phyloP scores from a whole-genome alignment of 2,329 filamentous ascomycete genomes.

The Fusarium pininemorale region DNA sequence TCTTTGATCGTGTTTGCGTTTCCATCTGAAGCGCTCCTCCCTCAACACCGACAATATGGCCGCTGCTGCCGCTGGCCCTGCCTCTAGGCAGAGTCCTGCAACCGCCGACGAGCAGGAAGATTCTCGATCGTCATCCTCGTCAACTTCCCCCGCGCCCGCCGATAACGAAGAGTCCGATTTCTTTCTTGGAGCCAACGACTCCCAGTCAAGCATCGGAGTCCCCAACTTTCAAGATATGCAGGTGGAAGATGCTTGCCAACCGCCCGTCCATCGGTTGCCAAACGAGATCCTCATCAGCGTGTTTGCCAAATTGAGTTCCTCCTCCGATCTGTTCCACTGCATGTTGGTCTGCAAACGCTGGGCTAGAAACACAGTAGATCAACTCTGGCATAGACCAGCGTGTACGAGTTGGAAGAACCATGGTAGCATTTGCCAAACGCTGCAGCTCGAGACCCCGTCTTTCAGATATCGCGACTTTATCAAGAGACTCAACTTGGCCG shows the following conservation, averaged over 20 bases:
- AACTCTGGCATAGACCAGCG: constrained; percentile 92
- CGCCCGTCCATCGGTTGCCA: constrained; percentile 86
- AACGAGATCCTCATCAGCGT: constrained; percentile 95
- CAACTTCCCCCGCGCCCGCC: constrained; percentile 77
- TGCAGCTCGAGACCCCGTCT: constrained; percentile 76
- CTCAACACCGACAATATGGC: constrained; percentile 33
- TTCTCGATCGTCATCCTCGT: constrained; percentile 72
- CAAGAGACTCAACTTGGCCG: constrained; percentile 89
- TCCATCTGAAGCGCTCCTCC: constrained; percentile 17
- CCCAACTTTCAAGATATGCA: constrained; percentile 80
- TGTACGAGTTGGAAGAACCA: constrained; percentile 90
- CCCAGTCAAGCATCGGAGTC: constrained; percentile 87
- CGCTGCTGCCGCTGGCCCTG: constrained; percentile 29
- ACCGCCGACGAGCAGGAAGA: constrained; percentile 56
- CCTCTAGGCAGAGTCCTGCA: constrained; percentile 32
- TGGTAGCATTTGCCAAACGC: constrained; percentile 80
- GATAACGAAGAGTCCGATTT: constrained; percentile 95
- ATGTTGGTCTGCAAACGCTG: constrained; percentile 96
- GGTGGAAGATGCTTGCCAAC: constrained; percentile 72
- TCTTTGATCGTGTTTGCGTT: constrained; percentile 3
- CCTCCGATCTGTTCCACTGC: constrained; percentile 82
- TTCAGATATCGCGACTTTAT: constrained; percentile 92
- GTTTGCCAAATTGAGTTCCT: constrained; percentile 82
- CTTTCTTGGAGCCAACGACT: constrained; percentile 89
- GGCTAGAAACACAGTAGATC: constrained; percentile 90